Percentiles rank a stretch among this genome's conserved stretches.
Conservation (phyloP, 2,329 filamentous ascomycete genomes). For the Fusarium siculi region DNA sequence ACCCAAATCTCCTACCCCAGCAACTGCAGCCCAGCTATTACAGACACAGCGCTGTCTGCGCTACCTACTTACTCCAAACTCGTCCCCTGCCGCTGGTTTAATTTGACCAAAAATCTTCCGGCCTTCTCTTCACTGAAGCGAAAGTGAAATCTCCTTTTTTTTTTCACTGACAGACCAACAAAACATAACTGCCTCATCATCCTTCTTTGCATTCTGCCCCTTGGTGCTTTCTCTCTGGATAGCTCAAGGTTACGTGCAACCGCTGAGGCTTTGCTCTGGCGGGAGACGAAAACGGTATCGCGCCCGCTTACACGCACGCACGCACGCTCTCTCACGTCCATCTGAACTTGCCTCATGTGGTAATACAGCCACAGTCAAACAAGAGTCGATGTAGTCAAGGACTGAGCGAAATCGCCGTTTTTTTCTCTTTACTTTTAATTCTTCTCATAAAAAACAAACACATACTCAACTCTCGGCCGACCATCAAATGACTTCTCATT, state of each 20-base stretch:
- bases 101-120: conserved; percentile 34
- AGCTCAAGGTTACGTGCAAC: conserved; percentile 17
- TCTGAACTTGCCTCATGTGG: conserved; percentile 39
- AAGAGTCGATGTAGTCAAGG: conserved; percentile 32
- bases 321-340: conserved; percentile 16
- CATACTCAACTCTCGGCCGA: not conserved
- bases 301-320: conserved; percentile 36
- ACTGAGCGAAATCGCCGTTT: conserved; percentile 17
- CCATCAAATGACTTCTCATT: conserved; percentile 11
- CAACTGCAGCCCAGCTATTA: conserved; percentile 13
- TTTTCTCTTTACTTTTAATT: not conserved
- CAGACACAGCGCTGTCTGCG: not conserved
- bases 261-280: conserved; percentile 32
- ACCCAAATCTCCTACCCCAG: conserved; percentile 16
- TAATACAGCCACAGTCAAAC: conserved; percentile 3
- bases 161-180: conserved; percentile 18
- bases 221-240: not conserved
- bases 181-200: not conserved
- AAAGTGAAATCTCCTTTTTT: conserved; percentile 33
- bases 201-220: not conserved
- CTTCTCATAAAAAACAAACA: not conserved
- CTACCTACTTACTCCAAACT: not conserved
- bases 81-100: conserved; percentile 31
- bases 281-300: conserved; percentile 39
- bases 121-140: conserved; percentile 21